Evolutionary conservation across 495 filamentous ascomycete species (phyloP), one percentile per base, ranked within the genome.

Genomic region (Penicillium egyptiacum): DNA sequence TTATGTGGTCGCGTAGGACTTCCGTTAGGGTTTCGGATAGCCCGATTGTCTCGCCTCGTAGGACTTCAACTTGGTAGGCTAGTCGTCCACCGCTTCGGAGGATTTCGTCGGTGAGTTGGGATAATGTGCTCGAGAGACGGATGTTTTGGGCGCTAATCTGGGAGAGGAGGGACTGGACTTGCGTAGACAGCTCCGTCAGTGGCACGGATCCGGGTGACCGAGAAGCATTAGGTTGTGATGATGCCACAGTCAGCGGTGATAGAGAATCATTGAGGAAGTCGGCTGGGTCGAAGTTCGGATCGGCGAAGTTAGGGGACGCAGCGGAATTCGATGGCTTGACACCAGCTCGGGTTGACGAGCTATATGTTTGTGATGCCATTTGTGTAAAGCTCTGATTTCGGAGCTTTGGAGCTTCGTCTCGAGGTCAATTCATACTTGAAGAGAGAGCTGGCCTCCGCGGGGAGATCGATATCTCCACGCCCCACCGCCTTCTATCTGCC

Each of bases 31-130:
- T 76, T 59, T 96, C 92, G 0, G 87, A 86, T 43, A 96, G 71
- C 30, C 85, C 81, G 17, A 90, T 77, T 0, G 91, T 85, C 66
- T 98, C 94, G 50, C 92, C 92, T 7, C 92, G 86, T 9, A 98
- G 73, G 8, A 98, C 82, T 67, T 98, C 94, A 9, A 98, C 93
- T 64, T 97, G 91, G 71, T 98, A 98, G 25, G 92, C 90, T 20
- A 98, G 78, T 10, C 95, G 83, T 57, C 88, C 86, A 22, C 90
- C 88, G 60, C 89, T 87, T 45, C 94, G 84, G 19, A 98, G 78
- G 57, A 98, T 97, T 61, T 98, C 94, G 66, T 98, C 93, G 14
- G 93, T 97, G 54, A 98, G 78, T 55, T 88, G 86, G 30, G 91
- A 96, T 23, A 98, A 81, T 31, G 82, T 88, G 41, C 78, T 86